Base-by-base conservation (phyloP, 768 basidiomycete species). In the Dendrothele bispora region DNA sequence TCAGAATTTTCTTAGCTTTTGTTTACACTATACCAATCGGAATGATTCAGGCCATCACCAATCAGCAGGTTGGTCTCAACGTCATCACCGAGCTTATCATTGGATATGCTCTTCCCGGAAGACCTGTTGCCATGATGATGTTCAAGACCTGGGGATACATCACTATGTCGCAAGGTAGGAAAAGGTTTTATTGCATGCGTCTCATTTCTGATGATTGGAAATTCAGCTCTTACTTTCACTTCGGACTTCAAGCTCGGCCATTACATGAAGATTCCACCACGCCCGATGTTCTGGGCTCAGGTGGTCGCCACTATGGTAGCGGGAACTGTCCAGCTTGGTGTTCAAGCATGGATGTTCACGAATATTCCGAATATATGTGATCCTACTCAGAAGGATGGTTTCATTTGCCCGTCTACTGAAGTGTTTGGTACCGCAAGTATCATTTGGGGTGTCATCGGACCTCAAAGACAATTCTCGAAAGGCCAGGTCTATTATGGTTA, bases 141-240 rank as follows among this genome's bases (percentile, higher is more conserved):
- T 90, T 90, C 77, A 91, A 88, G 78, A 86, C 85, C 0, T 88
- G 75, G 74, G 87, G 88, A 26, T 88, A 87, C 56, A 83, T 85
- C 48, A 83, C 79, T 41, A 80, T 82, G 76, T 72, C 73, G 2
- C 83, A 85, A 61, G 75, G 69, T 47, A 46, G 11, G 29, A 5
- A 21, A 25, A 45, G 3, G 4, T 11, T 8, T 45, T 20, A 20
- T 43, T 14, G 20, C 43, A 25, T 25, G 11, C 5, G 12, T 11
- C 43, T 30, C 29, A 10, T 43, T 27, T 5, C 18, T n/a, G n/a
- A 32, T 32, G 10, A 10, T 10, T n/a, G 10, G 30, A 32, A 10
- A 58, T 17, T 60, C 64, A 64, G 86, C 88, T 1, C 61, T 90
- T 34, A 68, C 68, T 35, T 91, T 91, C 69, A 78, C 84, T 5